Evolutionary conservation across 73 alveolate species (phyloP), one percentile per base, ranked within the genome.

Genomic region (Diophrys sp.): DNA sequence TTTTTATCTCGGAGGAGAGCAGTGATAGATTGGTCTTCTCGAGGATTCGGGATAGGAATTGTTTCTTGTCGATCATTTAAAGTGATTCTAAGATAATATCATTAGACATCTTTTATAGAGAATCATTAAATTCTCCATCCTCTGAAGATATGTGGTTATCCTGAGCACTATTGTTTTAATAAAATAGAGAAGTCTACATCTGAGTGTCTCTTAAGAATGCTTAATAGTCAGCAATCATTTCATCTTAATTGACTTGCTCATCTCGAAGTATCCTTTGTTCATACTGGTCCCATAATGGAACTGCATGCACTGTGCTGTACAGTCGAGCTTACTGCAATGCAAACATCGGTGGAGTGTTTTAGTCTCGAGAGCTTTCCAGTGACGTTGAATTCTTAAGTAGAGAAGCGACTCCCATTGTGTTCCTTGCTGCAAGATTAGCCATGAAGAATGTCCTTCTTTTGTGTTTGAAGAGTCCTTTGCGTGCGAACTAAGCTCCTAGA

Each of bases 1-100:
- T 71, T 54, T 33, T 30, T 8, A 85, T 79, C 77, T 85, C 93
- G 8, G 82, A 54, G n/a, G 86, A 67, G 18, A 85, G 85, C 23
- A 72, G 33, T n/a, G 75, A 33, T 23, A 85, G 68, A n/a, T 68
- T 85, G 0, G 93, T 73, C 27, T 57, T 29, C 32, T 33, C 34
- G n/a, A 85, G 74, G 0, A 85, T n/a, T 28, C 73, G 67, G 29
- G 32, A 24, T 18, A 85, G 67, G 44, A 75, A 77, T 68, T 85
- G 80, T 29, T 84, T 85, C 66, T 79, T 78, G 55, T 85, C 93
- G 14, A 85, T 85, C 2, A 27, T 26, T 18, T 31, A 11, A 18
- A 77, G 18, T 25, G 85, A 62, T 25, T 77, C 85, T 29, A 66
- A 66, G 14, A 77, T 27, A 0, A 67, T 77, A 14, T 67, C 54